A percentile compares a stretch with the other conserved stretches of the same genome.
phyloP scores from a whole-genome alignment of 768 basidiomycete species.

The Xerocomus spinulosus region DNA sequence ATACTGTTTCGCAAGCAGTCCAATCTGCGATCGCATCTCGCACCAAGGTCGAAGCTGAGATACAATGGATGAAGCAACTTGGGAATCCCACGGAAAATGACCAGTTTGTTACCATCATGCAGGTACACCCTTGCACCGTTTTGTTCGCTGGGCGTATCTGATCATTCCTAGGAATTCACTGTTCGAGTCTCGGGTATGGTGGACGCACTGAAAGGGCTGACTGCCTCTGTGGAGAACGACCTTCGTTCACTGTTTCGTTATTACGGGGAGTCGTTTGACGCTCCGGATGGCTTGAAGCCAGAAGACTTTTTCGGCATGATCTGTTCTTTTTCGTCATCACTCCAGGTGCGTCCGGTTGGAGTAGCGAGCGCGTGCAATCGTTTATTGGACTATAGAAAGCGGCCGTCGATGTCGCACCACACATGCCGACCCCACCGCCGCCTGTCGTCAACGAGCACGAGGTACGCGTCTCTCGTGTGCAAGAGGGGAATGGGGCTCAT shows the following conservation, averaged over 20 bases:
- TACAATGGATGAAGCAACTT: constrained; percentile 38
- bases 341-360: constrained; percentile 47
- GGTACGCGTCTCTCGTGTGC: constrained; percentile 3
- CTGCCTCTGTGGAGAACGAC: constrained; percentile 51
- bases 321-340: constrained; percentile 65
- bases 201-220: constrained; percentile 62
- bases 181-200: constrained; percentile 46
- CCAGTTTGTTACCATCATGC: constrained; percentile 64
- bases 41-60: constrained; percentile 52
- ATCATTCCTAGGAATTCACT: constrained; percentile 24
- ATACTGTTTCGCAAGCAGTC: constrained; percentile 56
- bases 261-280: constrained; percentile 72
- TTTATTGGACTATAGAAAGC: constrained; percentile 49
- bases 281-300: constrained; percentile 60
- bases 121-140: constrained; percentile 37
- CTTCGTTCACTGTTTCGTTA: constrained; percentile 58
- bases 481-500: background rate
- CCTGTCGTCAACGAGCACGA: background rate
- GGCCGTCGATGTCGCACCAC: constrained; percentile 48
- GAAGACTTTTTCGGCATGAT: constrained; percentile 82
- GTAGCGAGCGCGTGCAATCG: background rate
- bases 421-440: background rate
- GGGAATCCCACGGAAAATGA: constrained; percentile 41
- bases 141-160: background rate
- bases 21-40: constrained; percentile 54